Evolutionary conservation across 345 rosid species (phyloP), one percentile per base, ranked within the genome.

Genomic region (Conringia planisiliqua): DNA sequence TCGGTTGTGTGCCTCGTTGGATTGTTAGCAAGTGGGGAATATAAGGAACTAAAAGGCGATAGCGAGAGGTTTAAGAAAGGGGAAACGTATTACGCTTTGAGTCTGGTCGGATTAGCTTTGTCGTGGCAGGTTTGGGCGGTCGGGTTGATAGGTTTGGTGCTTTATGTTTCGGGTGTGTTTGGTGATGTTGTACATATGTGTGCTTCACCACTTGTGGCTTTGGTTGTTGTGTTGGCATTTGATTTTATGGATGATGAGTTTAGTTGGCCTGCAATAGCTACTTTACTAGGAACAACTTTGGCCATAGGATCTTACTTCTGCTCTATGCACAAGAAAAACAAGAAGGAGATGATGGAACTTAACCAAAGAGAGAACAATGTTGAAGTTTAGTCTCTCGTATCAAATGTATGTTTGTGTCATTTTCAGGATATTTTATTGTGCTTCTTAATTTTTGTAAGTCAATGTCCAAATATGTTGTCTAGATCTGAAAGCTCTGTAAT

Each of bases 141-240:
- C 42, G 73, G 81, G 55, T 42, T 78, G 30, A 27, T 58, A 32
- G 77, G 81, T 11, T 48, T 72, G 3, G 80, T 77, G 61, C 42
- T 71, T 59, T 64, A 68, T 52, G 79, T 76, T 7, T 61, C 74
- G 5, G 32, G 76, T 72, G 50, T 72, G 81, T 50, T 12, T 78
- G 76, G 77, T 48, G 73, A 72, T 67, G 81, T 78, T 42, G 73
- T 78, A 59, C 73, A 78, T 42, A 72, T 78, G 77, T 66, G 72
- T 72, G 56, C 77, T 66, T 78, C 73, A 32, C 73, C 78, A 0
- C 26, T 72, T 72, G 63, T 72, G 42, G 68, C 73, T 50, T 9
- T 78, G 54, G 35, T 71, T 14, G 77, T 77, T 56, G 72, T 77
- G 43, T 58, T 62, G 43, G 76, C 76, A 35, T 77, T 77, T 57